These are phyloP conservation scores for Penicillium salamii DNA, from an alignment of 495 filamentous ascomycete genomes.

Conservation along the genomic window DNA sequence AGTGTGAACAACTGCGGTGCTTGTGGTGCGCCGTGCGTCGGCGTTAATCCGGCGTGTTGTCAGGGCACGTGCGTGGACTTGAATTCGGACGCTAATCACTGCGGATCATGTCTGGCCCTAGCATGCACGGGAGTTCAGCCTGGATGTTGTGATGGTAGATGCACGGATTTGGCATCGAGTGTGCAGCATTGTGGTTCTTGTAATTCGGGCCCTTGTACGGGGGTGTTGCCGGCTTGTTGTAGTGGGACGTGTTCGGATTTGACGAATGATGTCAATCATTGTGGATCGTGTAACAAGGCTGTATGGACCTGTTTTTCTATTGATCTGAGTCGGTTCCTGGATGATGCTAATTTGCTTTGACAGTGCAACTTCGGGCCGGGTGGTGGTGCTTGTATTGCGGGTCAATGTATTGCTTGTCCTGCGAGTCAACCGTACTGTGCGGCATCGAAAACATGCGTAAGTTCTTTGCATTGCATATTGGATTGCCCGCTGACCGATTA, in stretches of 20 bases:
- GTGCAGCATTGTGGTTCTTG: slow-evolving; percentile 6
- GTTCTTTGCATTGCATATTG: neutral
- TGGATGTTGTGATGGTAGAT: neutral
- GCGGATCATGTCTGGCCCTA: slow-evolving; percentile 11
- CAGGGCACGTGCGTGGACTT: slow-evolving; percentile 14
- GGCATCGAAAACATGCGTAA: slow-evolving; percentile 18
- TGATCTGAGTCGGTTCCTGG: neutral
- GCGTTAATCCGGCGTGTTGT: slow-evolving; percentile 8
- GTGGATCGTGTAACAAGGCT: slow-evolving; percentile 13
- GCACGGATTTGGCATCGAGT: slow-evolving; percentile 3
- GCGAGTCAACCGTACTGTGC: slow-evolving; percentile 11
- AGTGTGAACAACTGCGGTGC: slow-evolving; percentile 5
- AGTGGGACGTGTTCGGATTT: slow-evolving; percentile 13
- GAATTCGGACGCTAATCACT: slow-evolving; percentile 5
- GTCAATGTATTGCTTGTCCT: slow-evolving; percentile 11
- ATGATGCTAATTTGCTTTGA: neutral
- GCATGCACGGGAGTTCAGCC: slow-evolving; percentile 1
- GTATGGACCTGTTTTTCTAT: neutral
- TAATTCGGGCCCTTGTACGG: neutral
- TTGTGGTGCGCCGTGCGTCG: slow-evolving; percentile 5
- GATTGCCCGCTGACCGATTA: neutral
- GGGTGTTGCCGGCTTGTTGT: slow-evolving; percentile 14
- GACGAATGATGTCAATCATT: slow-evolving; percentile 4
- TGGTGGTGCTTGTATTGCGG: slow-evolving; percentile 15
- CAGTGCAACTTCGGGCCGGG: slow-evolving; percentile 16